phyloP scores from a whole-genome alignment of 139 green algal species.

The Pedinophyceae sp. region DNA sequence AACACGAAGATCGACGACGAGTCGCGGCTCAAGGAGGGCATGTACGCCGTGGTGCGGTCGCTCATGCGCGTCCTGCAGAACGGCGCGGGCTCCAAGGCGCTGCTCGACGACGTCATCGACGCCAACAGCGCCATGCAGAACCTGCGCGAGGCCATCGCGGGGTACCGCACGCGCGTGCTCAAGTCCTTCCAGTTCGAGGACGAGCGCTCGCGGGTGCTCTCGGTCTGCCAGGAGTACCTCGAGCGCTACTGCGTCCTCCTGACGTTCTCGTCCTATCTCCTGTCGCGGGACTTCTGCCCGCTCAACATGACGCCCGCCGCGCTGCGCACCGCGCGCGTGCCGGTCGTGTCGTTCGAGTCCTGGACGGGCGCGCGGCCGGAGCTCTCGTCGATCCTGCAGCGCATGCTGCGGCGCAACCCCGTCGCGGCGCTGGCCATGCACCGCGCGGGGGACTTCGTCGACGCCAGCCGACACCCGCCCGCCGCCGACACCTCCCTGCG shows the following conservation, averaged over 20 bases:
- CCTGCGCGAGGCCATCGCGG: conserved; percentile 67
- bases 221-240: conserved; percentile 49
- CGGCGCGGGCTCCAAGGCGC: conserved; percentile 35
- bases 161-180: conserved; percentile 59
- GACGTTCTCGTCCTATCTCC: conserved; percentile 66
- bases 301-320: no score
- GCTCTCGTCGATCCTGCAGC: conserved; percentile 48
- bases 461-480: no score
- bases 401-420: conserved; percentile 68
- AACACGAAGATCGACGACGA: neutral
- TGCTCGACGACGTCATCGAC: conserved; percentile 68
- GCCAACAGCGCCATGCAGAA: conserved; percentile 68
- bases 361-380: conserved; percentile 55
- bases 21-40: conserved; percentile 2
- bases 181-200: conserved; percentile 62
- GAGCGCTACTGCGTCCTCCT: conserved; percentile 72
- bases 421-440: conserved; percentile 67
- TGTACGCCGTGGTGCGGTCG: conserved; percentile 61
- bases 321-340: no score
- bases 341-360: conserved; percentile 45
- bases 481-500: conserved; percentile 6
- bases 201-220: conserved; percentile 49
- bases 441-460: no score
- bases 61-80: conserved; percentile 53
- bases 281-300: conserved; percentile 35